A percentile compares a stretch with the other conserved stretches of the same genome.
Evolutionary conservation across 305 asterid genomes (phyloP).

Genomic region (Fraxinus paxiana): DNA sequence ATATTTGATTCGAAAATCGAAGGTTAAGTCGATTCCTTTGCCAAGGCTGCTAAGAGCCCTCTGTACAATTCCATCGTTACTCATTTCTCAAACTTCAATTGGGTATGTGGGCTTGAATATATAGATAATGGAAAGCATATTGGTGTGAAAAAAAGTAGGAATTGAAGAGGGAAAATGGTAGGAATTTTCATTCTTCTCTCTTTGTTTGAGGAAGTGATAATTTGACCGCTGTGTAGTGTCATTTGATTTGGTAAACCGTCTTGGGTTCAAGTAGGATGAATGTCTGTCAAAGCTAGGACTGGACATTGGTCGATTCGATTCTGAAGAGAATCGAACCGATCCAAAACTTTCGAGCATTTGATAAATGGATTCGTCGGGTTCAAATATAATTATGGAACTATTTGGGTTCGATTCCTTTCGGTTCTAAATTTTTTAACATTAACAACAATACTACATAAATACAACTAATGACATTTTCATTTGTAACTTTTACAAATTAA

Average conservation of each 20-base stretch:
- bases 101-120: neutral
- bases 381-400: too few relatives aligned
- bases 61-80: constrained; percentile 39
- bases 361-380: too few relatives aligned
- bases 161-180: neutral
- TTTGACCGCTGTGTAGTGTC: constrained; percentile 21
- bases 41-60: constrained; percentile 69
- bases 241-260: constrained; percentile 26
- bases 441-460: too few relatives aligned
- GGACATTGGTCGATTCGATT: too few relatives aligned
- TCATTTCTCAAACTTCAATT: constrained; percentile 12
- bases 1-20: constrained; percentile 72
- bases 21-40: constrained; percentile 69
- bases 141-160: neutral
- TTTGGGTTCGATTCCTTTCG: too few relatives aligned
- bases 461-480: too few relatives aligned
- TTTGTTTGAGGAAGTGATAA: neutral
- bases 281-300: neutral
- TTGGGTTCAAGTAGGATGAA: constrained; percentile 22
- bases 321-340: too few relatives aligned
- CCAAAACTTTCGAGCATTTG: too few relatives aligned
- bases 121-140: neutral
- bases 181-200: neutral
- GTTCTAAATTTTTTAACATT: too few relatives aligned
- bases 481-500: too few relatives aligned